Evolutionary conservation across 2,329 filamentous ascomycete genomes (phyloP).

Genomic region (Colletotrichum liaoningense): DNA sequence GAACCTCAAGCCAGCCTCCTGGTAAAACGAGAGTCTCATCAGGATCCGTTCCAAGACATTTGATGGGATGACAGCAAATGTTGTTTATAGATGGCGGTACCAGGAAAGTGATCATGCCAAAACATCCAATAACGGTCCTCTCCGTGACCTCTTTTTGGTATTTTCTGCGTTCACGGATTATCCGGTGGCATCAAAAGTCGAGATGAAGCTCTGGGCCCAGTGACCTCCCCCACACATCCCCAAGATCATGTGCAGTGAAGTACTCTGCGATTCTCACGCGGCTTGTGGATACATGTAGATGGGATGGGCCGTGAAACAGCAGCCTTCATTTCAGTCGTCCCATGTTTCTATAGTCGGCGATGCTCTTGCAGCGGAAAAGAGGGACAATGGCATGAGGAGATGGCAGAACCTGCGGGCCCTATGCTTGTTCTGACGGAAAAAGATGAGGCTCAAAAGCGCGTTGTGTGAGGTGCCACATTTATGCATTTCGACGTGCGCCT

Average conservation of each 20-base stretch:
- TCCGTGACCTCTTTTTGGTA: not conserved
- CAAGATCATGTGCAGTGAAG: not conserved
- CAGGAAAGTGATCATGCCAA: not conserved
- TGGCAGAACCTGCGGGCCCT: not conserved
- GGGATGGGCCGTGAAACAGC: not conserved
- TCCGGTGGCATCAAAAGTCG: not conserved
- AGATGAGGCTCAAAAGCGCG: not conserved
- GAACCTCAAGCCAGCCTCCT: not conserved
- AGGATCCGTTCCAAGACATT: not conserved
- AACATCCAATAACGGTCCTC: not conserved
- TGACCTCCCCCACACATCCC: not conserved
- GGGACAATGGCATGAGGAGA: not conserved
- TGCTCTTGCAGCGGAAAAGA: not conserved
- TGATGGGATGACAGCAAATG: not conserved
- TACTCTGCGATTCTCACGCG: not conserved
- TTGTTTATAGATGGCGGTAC: not conserved
- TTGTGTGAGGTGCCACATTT: not conserved
- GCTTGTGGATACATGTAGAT: not conserved
- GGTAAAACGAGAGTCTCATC: not conserved
- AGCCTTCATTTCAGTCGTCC: not conserved
- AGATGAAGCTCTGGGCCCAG: not conserved
- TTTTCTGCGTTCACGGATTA: not conserved
- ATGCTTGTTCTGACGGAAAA: not conserved
- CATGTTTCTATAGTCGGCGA: not conserved
- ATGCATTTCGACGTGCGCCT: not conserved